Percentiles rank a stretch among this genome's conserved stretches.
Evolutionary conservation across 2,329 filamentous ascomycete genomes (phyloP).

Genomic region (Acrodontium crateriforme): DNA sequence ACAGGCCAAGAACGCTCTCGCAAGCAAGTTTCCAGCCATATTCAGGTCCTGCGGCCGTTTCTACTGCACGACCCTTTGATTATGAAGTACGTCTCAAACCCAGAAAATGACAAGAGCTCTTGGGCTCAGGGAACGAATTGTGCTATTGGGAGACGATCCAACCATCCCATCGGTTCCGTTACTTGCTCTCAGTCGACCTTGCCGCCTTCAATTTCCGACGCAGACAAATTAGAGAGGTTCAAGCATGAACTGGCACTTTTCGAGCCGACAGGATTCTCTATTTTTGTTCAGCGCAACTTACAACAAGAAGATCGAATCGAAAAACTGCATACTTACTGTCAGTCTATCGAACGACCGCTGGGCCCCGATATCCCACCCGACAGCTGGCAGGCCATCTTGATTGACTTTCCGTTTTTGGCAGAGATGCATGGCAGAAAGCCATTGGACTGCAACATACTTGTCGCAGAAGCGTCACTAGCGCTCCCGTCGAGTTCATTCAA

Average conservation of each 20-base stretch:
- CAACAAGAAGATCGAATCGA: slow-evolving; percentile 12
- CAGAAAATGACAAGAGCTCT: slow-evolving; percentile 15
- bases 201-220: not conserved
- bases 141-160: not conserved
- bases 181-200: not conserved
- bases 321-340: slow-evolving; percentile 27
- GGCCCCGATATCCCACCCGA: slow-evolving; percentile 20
- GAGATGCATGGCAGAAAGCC: slow-evolving; percentile 11
- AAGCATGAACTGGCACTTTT: slow-evolving; percentile 14
- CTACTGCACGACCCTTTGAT: slow-evolving; percentile 38
- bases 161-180: slow-evolving; percentile 1
- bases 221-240: slow-evolving; percentile 6
- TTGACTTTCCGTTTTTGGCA: slow-evolving; percentile 18
- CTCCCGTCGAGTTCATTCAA: slow-evolving; percentile 26
- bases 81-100: slow-evolving; percentile 28
- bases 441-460: slow-evolving; percentile 23
- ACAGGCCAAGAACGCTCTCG: slow-evolving; percentile 40
- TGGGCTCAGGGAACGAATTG: not conserved
- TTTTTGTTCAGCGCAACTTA: slow-evolving; percentile 27
- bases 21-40: slow-evolving; percentile 51
- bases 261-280: slow-evolving; percentile 24
- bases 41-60: slow-evolving; percentile 47
- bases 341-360: slow-evolving; percentile 18
- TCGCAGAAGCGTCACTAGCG: slow-evolving; percentile 29
- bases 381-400: slow-evolving; percentile 19